Base-by-base conservation (phyloP, 129 eudicot genomes). In the Silybum marianum region DNA sequence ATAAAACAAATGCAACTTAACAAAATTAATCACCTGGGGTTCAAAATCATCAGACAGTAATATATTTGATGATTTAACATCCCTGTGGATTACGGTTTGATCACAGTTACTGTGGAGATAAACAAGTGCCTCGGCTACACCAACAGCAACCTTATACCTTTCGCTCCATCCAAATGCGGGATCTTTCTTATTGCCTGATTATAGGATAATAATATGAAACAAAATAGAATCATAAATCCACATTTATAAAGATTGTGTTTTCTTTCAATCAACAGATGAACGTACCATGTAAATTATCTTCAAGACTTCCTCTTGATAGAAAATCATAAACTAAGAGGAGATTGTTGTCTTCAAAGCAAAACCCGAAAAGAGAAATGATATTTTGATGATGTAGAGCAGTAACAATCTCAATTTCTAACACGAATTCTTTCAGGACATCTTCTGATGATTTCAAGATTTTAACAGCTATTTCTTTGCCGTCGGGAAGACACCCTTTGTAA, bases 61-160 rank as follows among this genome's bases (percentile, higher is more conserved):
- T 58, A 95, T 88, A 78, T 95, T 95, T 78, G 99, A 95, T 80
- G 99, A 92, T 82, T 95, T 95, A 32, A 95, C 97, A 88, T 95
- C 99, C 79, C 99, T 85, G 77, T 95, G 99, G 62, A 95, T 91
- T 48, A 95, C 89, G 30, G 93, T 81, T 66, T 82, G 83, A 71
- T 71, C 84, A 81, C 86, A 85, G 75, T 11, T 76, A 72, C 62
- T 65, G 74, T 90, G 95, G 30, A 90, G 82, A 86, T 86, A 90
- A 71, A 84, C 85, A n/a, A 85, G 84, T 44, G 92, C 92, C 77
- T 90, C 89, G 0, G 95, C 95, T 46, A 88, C 86, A 79, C 95
- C 95, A 32, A 90, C 79, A 74, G 95, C 95, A 71, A 88, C 89
- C 85, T 90, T 90, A 74, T 82, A 86, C 71, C 95, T 90, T 81